These are phyloP conservation scores for Penicillium cinerascens DNA, from an alignment of 495 filamentous ascomycete species.

Conservation along the genomic window DNA sequence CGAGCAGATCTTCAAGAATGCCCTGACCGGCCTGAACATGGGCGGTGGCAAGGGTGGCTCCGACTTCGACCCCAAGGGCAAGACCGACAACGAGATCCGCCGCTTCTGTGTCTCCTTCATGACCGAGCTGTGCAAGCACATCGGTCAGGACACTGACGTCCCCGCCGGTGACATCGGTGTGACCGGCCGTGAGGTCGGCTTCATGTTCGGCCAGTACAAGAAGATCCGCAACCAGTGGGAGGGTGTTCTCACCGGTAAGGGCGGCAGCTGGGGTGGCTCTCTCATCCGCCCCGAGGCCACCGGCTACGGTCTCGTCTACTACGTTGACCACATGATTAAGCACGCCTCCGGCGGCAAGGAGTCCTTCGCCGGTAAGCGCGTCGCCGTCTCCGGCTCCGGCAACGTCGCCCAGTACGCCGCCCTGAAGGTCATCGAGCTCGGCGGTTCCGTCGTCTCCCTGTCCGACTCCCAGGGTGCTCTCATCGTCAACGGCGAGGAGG, in stretches of 20 bases:
- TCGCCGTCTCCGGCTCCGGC: constrained; percentile 94
- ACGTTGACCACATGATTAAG: constrained; percentile 93
- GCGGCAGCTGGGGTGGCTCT: constrained; percentile 84
- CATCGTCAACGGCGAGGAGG: constrained; percentile 59
- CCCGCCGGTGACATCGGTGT: constrained; percentile 87
- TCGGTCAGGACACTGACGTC: constrained; percentile 95
- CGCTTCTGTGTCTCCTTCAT: constrained; percentile 97
- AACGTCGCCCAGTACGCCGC: constrained; percentile 99
- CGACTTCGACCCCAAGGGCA: constrained; percentile 99
- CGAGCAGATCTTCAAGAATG: constrained; percentile 99
- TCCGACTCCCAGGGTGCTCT: constrained; percentile 89
- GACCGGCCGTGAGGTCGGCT: constrained; percentile 91
- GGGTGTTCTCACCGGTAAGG: constrained; percentile 95
- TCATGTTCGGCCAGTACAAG: constrained; percentile 94
- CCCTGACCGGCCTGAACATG: constrained; percentile 93
- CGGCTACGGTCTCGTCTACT: constrained; percentile 96
- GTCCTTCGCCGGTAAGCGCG: constrained; percentile 84
- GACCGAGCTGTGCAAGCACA: constrained; percentile 90
- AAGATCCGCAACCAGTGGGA: constrained; percentile 85
- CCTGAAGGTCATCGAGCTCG: constrained; percentile 94
- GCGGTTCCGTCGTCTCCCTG: constrained; percentile 86
- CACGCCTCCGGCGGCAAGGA: constrained; percentile 78
- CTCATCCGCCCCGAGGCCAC: constrained; percentile 97
- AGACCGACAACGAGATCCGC: constrained; percentile 94
- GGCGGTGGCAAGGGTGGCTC: constrained; percentile 97